Evolutionary conservation across 805 yeast species (phyloP).

Genomic region (Torulaspora indica): DNA sequence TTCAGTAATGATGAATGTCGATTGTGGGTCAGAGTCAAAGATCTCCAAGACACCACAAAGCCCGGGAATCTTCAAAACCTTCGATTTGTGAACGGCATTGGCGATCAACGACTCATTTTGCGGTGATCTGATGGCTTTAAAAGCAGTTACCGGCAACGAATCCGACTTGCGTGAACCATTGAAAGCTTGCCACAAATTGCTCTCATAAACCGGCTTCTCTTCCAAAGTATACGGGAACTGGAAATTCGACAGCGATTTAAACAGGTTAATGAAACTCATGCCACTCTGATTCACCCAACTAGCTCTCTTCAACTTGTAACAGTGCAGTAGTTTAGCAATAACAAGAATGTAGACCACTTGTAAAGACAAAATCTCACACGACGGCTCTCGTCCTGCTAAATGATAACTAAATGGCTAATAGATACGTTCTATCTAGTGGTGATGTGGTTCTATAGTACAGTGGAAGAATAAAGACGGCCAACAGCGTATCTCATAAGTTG

Average conservation of each 20-base stretch:
- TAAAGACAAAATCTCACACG: slow-evolving; percentile 8
- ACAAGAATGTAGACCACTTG: not conserved
- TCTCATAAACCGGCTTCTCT: slow-evolving; percentile 20
- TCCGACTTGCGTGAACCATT: slow-evolving; percentile 29
- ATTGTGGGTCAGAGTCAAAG: slow-evolving; percentile 26
- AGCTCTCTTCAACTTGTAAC: not conserved
- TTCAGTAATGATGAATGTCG: slow-evolving; percentile 30
- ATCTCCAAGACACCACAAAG: slow-evolving; percentile 29
- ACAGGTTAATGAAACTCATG: slow-evolving; percentile 33
- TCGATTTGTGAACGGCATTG: slow-evolving; percentile 28
- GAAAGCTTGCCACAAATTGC: slow-evolving; percentile 28
- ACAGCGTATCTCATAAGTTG: slow-evolving; percentile 2
- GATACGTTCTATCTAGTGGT: slow-evolving; percentile 7
- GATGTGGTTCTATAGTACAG: slow-evolving; percentile 1
- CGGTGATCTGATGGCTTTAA: slow-evolving; percentile 20
- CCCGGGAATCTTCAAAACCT: slow-evolving; percentile 33
- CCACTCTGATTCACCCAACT: not conserved
- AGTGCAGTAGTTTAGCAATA: not conserved
- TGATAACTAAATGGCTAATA: slow-evolving; percentile 6
- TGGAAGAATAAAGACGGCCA: not conserved
- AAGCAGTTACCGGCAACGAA: slow-evolving; percentile 29
- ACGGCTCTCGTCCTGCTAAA: slow-evolving; percentile 1
- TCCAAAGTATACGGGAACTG: slow-evolving; percentile 33
- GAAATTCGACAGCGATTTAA: slow-evolving; percentile 32
- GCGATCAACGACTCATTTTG: slow-evolving; percentile 18